Base-by-base conservation (phyloP, 352 stramenopile genomes). In the Phytopythium litorale region DNA sequence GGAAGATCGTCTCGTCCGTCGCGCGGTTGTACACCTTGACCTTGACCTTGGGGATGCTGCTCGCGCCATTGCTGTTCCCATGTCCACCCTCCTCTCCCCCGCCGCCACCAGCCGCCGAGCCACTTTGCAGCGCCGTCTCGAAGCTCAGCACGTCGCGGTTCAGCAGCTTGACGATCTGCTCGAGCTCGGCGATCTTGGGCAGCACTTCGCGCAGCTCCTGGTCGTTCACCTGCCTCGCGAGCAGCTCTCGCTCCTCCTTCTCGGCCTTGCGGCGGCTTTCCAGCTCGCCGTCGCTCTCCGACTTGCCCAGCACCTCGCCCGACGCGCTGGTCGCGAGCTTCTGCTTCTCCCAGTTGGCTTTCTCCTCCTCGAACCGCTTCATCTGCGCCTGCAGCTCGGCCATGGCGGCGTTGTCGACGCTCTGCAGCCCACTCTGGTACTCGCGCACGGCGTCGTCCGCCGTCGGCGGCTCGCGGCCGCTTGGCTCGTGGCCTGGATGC, bases 91-190 rank as follows among this genome's bases (percentile, higher is more conserved):
- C 56, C 16, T 52, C 40, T 43, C 32, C 52, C 0, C 52, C 52
- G 23, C 4, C 21, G 32, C 52, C 33, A 16, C 30, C 52, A 3
- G 46, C 38, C 19, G 23, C 67, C 0, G 77, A 78, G 16, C 71
- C 78, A 52, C 87, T 91, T 58, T 97, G 90, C 18, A 98, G 64
- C 3, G 89, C 88, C 2, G 94, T 92, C 66, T 98, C 93, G 54
- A 97, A 98, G 48, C 87, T 94, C 37, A 98, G 68, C 48, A 95
- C 88, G 56, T 96, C 88, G 11, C 92, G 85, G 63, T 97, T 97
- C 51, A 98, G 66, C 4, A 91, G 72, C 55, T 92, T 84, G 37
- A 97, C 92, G 64, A 97, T 97, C 62, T 97, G 87, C 62, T 96
- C 92, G 32, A 97, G 79, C 63, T 98, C 91, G 30, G 90, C 80